Evolutionary conservation across 257 asterid genomes (phyloP).

Genomic region (Nicotiana knightiana): DNA sequence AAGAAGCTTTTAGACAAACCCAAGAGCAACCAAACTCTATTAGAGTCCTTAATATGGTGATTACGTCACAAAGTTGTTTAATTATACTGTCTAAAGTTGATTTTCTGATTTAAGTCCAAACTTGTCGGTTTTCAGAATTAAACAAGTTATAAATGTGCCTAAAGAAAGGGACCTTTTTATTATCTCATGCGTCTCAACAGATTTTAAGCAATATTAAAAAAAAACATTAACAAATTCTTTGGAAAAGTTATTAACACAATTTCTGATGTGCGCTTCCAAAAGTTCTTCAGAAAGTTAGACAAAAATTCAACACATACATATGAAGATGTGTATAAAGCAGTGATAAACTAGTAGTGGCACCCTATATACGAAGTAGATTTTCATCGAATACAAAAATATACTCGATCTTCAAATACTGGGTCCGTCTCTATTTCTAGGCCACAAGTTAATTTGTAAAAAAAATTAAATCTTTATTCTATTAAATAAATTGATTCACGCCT

Average conservation of each 20-base stretch:
- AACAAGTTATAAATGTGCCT: no score
- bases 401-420: accelerated
- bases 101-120: no score
- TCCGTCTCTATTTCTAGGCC: no score
- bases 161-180: no score
- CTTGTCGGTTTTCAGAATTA: no score
- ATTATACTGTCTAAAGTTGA: neutral
- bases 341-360: no score
- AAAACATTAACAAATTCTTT: no score
- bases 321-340: no score
- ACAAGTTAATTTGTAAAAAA: neutral
- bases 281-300: no score
- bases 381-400: no score
- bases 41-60: neutral
- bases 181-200: neutral
- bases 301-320: no score
- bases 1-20: neutral
- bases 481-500: neutral
- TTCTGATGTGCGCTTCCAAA: neutral
- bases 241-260: neutral
- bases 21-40: neutral
- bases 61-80: neutral
- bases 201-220: neutral
- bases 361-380: no score
- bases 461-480: neutral